Percentiles rank a stretch among this genome's conserved stretches.
These are phyloP conservation scores for Diaporthe eres DNA, from an alignment of 2,329 filamentous ascomycete genomes.

Conservation along the genomic window DNA sequence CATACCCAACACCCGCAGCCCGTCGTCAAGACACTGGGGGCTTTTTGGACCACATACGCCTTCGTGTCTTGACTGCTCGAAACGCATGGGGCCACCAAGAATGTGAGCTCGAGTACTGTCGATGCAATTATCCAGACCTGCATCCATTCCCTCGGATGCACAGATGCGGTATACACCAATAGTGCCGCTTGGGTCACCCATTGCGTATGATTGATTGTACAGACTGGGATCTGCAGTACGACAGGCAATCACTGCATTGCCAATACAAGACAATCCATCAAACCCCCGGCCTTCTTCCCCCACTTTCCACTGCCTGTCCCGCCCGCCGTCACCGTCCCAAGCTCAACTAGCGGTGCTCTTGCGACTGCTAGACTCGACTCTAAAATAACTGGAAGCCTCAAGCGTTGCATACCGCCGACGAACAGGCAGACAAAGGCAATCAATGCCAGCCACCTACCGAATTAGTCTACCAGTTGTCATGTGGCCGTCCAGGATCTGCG, in stretches of 20 bases:
- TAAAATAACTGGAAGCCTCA: not conserved
- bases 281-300: not conserved
- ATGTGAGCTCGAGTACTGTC: not conserved
- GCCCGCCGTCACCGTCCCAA: not conserved
- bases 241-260: constrained; percentile 7
- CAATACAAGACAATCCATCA: not conserved
- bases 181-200: not conserved
- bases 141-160: not conserved
- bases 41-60: not conserved
- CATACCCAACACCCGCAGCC: not conserved
- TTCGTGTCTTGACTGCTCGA: not conserved
- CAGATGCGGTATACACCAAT: not conserved
- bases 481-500: not conserved
- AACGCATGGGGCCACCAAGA: not conserved
- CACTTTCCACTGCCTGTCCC: not conserved
- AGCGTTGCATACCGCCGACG: not conserved
- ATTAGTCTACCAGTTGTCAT: not conserved
- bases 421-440: not conserved
- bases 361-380: not conserved
- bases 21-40: not conserved
- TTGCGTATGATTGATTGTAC: not conserved
- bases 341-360: not conserved
- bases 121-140: not conserved
- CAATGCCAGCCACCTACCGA: not conserved
- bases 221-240: not conserved